A percentile compares a stretch with the other conserved stretches of the same genome.
These are phyloP conservation scores for Cyberlindnera mrakii DNA, from an alignment of 805 yeast species.

Conservation along the genomic window DNA sequence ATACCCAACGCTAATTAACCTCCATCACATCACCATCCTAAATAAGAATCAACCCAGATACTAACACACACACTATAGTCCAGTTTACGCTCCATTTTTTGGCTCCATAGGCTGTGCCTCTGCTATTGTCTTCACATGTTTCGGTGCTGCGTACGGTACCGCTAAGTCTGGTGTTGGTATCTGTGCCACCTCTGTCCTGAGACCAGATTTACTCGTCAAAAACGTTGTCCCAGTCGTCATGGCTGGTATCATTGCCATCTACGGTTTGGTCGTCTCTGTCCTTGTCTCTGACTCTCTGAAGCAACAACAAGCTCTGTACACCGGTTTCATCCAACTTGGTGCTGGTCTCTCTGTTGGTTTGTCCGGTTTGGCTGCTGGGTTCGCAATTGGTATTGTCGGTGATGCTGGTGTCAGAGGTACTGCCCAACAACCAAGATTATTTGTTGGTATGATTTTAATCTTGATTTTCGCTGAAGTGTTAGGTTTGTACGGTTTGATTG, in stretches of 20 bases:
- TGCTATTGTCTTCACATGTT: conserved; percentile 96
- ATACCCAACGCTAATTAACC: conserved; percentile 15
- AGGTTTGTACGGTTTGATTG: conserved; percentile 98
- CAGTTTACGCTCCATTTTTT: conserved; percentile 75
- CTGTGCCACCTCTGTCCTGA: conserved; percentile 94
- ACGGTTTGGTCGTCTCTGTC: conserved; percentile 94
- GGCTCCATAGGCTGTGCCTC: conserved; percentile 99
- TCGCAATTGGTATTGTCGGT: conserved; percentile 98
- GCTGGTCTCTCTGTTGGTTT: conserved; percentile 97
- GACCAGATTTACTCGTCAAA: conserved; percentile 93
- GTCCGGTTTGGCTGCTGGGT: conserved; percentile 97
- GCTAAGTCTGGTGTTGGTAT: conserved; percentile 99
- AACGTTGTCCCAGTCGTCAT: conserved; percentile 95
- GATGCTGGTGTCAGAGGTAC: conserved; percentile 99
- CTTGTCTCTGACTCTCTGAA: conserved; percentile 84
- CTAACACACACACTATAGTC: conserved; percentile 18
- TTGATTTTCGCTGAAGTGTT: conserved; percentile 98
- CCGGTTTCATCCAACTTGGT: conserved; percentile 97
- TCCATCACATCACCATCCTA: too few species aligned
- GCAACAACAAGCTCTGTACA: conserved; percentile 88
- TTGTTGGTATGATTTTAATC: conserved; percentile 97
- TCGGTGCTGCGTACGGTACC: conserved; percentile 99
- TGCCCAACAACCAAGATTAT: conserved; percentile 96
- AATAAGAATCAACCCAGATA: background rate
- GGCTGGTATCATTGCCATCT: conserved; percentile 99